Evolutionary conservation across 495 filamentous ascomycete genomes (phyloP).

Genomic region (Parathielavia appendiculata): DNA sequence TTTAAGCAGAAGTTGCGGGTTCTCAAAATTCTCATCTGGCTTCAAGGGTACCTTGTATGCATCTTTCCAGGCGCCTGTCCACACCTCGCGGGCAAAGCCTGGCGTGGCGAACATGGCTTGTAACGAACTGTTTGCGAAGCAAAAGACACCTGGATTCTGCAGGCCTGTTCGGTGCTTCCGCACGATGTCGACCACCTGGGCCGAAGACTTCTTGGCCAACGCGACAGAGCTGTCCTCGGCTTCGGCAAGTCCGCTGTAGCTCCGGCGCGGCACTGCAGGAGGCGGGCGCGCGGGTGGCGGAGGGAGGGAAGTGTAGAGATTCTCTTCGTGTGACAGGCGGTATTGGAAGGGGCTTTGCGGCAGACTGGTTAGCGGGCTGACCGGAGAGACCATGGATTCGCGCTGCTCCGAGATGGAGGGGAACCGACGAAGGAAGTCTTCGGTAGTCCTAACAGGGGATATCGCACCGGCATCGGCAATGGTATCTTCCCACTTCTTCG

Average conservation of each 20-base stretch:
- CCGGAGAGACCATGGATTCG: slow-evolving; percentile 63
- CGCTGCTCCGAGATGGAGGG: slow-evolving; percentile 65
- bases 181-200: slow-evolving; percentile 22
- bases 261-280: slow-evolving; percentile 76
- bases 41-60: slow-evolving; percentile 45
- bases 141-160: slow-evolving; percentile 72
- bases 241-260: slow-evolving; percentile 77
- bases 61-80: slow-evolving; percentile 49
- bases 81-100: slow-evolving; percentile 64
- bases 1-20: slow-evolving; percentile 72
- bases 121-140: slow-evolving; percentile 86
- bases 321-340: slow-evolving; percentile 31
- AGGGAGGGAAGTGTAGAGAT: slow-evolving; percentile 29
- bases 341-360: slow-evolving; percentile 31
- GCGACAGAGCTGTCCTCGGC: slow-evolving; percentile 46
- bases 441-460: slow-evolving; percentile 48
- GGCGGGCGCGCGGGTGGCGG: slow-evolving; percentile 62
- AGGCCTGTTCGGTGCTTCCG: slow-evolving; percentile 57
- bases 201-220: slow-evolving; percentile 40
- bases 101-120: slow-evolving; percentile 77
- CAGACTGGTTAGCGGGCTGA: slow-evolving; percentile 21
- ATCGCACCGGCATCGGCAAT: slow-evolving; percentile 41
- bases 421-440: slow-evolving; percentile 79
- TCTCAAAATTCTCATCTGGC: slow-evolving; percentile 58
- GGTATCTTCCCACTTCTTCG: slow-evolving; percentile 38